A percentile compares a stretch with the other conserved stretches of the same genome.
Evolutionary conservation across 345 rosid species (phyloP).

Genomic region (Ceriops zippeliana): DNA sequence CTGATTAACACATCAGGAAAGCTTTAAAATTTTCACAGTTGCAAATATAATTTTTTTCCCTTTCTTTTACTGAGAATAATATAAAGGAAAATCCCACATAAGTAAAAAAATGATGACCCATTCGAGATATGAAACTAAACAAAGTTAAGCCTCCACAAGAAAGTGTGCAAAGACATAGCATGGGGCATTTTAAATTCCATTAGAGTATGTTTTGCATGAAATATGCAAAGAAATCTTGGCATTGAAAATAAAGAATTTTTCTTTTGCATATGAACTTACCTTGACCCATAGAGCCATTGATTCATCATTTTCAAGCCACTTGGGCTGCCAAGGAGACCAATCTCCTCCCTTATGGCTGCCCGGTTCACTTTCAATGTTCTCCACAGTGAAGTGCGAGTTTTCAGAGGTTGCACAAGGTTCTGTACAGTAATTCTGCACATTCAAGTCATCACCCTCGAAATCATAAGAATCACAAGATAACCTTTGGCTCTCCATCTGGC

Average conservation of each 20-base stretch:
- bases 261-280: conserved; percentile 39
- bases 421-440: conserved; percentile 31
- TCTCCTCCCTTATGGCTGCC: conserved; percentile 51
- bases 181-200: conserved; percentile 5
- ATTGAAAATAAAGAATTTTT: not conserved
- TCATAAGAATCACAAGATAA: conserved; percentile 47
- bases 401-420: conserved; percentile 41
- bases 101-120: no score
- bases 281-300: conserved; percentile 94
- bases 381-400: conserved; percentile 33
- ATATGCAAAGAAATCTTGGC: conserved; percentile 6
- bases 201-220: not conserved
- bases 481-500: conserved; percentile 41
- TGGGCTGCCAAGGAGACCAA: conserved; percentile 53
- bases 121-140: no score
- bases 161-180: not conserved
- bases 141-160: no score
- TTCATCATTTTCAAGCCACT: conserved; percentile 81
- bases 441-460: conserved; percentile 45
- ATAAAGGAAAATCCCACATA: not conserved
- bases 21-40: not conserved
- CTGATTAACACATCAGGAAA: not conserved
- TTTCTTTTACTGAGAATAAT: no score
- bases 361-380: conserved; percentile 49
- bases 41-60: not conserved